A percentile compares a stretch with the other conserved stretches of the same genome.
These are phyloP conservation scores for Ammopiptanthus mongolicus DNA, from an alignment of 306 rosid genomes.

Conservation along the genomic window DNA sequence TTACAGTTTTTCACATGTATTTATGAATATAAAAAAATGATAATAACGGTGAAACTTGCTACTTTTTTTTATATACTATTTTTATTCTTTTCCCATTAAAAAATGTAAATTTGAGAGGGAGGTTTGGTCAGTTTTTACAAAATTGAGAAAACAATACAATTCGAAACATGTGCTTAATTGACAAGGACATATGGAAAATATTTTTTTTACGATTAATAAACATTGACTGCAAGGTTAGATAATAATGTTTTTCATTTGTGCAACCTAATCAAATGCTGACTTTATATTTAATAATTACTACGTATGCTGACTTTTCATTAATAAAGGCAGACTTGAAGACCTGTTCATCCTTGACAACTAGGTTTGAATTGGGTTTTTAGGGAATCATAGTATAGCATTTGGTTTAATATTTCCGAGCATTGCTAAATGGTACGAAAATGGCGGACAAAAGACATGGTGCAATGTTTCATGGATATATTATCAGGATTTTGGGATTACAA, in stretches of 20 bases:
- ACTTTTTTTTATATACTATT: neutral
- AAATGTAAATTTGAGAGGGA: neutral
- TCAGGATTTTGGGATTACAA: too few species aligned
- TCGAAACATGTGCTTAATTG: conserved; percentile 15
- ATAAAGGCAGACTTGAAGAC: neutral
- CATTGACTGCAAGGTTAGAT: neutral
- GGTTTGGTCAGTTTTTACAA: neutral
- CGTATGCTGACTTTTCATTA: neutral
- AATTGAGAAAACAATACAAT: neutral
- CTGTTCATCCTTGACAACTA: neutral
- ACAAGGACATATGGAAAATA: neutral
- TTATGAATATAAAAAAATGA: neutral
- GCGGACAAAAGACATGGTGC: too few species aligned
- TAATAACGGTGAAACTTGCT: neutral
- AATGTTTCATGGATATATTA: too few species aligned
- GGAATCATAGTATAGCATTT: neutral
- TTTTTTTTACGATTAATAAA: neutral
- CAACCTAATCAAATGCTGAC: neutral
- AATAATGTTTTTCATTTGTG: neutral
- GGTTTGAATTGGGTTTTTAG: neutral
- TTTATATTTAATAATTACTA: neutral
- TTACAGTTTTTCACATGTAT: too few species aligned
- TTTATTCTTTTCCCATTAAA: neutral
- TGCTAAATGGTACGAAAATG: too few species aligned
- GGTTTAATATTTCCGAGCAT: neutral